Evolutionary conservation across 1,139 yeast genomes (phyloP), one percentile per base, ranked within the genome.

Genomic region (Nakaseomyces nivariensis): DNA sequence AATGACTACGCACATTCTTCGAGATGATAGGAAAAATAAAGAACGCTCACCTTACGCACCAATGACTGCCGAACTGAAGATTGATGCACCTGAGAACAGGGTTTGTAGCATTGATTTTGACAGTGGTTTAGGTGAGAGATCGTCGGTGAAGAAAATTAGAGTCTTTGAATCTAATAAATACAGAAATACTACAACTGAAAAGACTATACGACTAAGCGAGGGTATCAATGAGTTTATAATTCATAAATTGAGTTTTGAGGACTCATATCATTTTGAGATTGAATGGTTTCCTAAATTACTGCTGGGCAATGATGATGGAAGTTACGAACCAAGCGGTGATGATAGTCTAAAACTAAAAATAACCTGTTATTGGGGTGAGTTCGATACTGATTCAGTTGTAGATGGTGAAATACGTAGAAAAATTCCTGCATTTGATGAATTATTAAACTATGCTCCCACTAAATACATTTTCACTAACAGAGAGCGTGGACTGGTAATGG

Each of bases 241-340:
- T 51, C 85, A 83, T 62, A 85, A 83, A 61, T 68, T 84, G 36
- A 73, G 76, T 58, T 82, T 87, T 81, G 68, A 75, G 13, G 71
- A 70, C 48, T 57, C 65, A 2, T 84, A 78, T 60, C 84, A 76
- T 55, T 55, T 88, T 47, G 85, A 82, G 1, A 62, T 88, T 50
- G 85, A 85, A 60, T 87, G 96, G 96, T 72, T 85, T 42, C 95
- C 95, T 4, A 76, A 76, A 51, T 72, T 82, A 52, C 72, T 78
- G 47, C 29, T 11, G 47, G 72, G 64, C 31, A 70, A 67, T 45
- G 62, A 64, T 5, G 69, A 70, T 41, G 24, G 65, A 87, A 51
- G 83, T 82, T 1, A 72, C 86, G 1, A 67, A 70, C 13, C 31
- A 1, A 33, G 24, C 38, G 70, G 67, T 44, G 62, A 64, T 5